Base-by-base conservation (phyloP, 1,284 basidiomycete species). In the Fomes fomentarius region DNA sequence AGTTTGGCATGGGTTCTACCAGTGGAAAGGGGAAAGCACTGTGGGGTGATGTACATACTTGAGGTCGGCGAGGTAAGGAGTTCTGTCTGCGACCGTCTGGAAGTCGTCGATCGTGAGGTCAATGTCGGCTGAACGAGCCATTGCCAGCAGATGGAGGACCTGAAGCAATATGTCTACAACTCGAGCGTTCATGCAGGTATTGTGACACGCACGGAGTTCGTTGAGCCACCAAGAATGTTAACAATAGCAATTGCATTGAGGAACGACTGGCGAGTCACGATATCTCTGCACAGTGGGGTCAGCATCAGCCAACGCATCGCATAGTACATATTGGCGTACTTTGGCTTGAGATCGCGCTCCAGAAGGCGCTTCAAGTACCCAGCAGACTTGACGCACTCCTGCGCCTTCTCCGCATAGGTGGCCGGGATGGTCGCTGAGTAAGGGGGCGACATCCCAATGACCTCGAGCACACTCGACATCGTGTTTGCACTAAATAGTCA, bases 51-150 rank as follows among this genome's bases (percentile, higher is more conserved):
- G 50, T 41, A 65, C 71, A 52, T 67, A 87, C 85, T 94, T 96
- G 61, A 98, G 80, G 69, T 99, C 93, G 28, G 93, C 94, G 14
- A 98, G 82, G 76, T 91, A 95, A n/a, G 96, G 96, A 0, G 94
- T 93, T 64, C 83, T 87, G 74, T 97, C 86, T 2, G 92, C 89
- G 41, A 97, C 84, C 52, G 71, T 74, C 74, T 96, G 93, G 81
- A 98, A 96, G 74, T 99, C 96, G 66, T 98, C 95, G 63, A 99
- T 92, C 11, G 82, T 89, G 50, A 99, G 84, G 31, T 87, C 80
- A 56, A 99, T 79, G 48, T 96, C 92, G 22, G 93, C 93, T 6
- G 94, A 87, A 63, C 94, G 85, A 22, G 96, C 96, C 74, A 98
- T 96, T 24, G 96, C 96, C 60, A 98, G 81, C 30, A 98, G 74